A percentile compares a stretch with the other conserved stretches of the same genome.
Evolutionary conservation across 768 basidiomycete genomes (phyloP).

Genomic region (Filobasidium floriforme): DNA sequence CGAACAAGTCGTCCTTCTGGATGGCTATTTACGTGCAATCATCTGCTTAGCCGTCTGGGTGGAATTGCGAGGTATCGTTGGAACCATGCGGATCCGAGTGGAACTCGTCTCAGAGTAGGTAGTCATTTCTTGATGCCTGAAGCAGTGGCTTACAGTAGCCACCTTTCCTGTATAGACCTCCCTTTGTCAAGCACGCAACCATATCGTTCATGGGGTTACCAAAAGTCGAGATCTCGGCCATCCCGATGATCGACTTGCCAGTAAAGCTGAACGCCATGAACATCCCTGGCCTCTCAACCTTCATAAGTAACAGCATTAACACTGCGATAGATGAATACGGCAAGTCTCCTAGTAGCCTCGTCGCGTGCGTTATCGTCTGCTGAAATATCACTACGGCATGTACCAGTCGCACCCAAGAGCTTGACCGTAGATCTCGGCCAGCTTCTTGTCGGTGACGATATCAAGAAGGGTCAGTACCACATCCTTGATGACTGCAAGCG

Average conservation of each 20-base stretch:
- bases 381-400: no score
- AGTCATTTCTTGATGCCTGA: not conserved
- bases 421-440: conserved; percentile 22
- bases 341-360: not conserved
- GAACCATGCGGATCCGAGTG: conserved; percentile 14
- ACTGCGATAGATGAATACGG: conserved; percentile 20
- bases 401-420: conserved; percentile 14
- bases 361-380: no score
- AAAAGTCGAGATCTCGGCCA: conserved; percentile 19
- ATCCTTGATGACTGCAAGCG: no score
- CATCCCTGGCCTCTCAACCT: conserved; percentile 13
- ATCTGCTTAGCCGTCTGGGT: conserved; percentile 20
- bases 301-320: conserved; percentile 19
- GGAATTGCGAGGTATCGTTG: conserved; percentile 19
- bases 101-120: conserved; percentile 14
- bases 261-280: conserved; percentile 19
- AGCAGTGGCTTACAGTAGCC: not conserved
- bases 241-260: conserved; percentile 11
- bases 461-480: conserved; percentile 20
- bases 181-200: conserved; percentile 18
- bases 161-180: conserved; percentile 6
- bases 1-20: no score
- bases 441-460: conserved; percentile 21
- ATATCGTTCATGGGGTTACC: conserved; percentile 15
- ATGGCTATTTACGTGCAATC: no score